Percentiles rank a stretch among this genome's conserved stretches.
Conservation (phyloP, 78 protist genomes). For the Anaeramoeba flamelloides region DNA sequence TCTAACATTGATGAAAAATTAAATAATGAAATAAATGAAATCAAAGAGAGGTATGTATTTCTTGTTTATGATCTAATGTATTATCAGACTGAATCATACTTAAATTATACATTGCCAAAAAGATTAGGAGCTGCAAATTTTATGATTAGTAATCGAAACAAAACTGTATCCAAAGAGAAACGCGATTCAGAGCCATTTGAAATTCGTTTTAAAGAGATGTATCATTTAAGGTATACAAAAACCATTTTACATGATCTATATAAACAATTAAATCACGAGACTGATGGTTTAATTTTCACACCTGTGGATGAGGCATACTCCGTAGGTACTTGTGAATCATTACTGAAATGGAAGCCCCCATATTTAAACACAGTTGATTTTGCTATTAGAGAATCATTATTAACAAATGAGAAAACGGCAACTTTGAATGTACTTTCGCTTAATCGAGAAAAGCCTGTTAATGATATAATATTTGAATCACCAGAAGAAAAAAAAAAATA, state of each 20-base stretch:
- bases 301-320: background rate
- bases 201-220: background rate
- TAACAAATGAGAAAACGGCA: background rate
- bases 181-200: background rate
- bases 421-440: background rate
- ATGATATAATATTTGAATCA: background rate
- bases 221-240: background rate
- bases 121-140: background rate
- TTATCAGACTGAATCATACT: background rate
- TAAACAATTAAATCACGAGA: background rate
- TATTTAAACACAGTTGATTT: background rate
- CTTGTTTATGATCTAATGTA: background rate
- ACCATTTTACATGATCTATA: background rate
- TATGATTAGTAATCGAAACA: background rate
- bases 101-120: background rate
- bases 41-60: background rate
- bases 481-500: background rate
- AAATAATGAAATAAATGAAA: no score
- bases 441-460: background rate
- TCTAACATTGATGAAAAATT: no score
- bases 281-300: constrained; percentile 1
- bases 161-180: background rate
- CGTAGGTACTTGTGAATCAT: background rate
- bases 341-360: background rate
- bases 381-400: background rate